Evolutionary conservation across 176 grass and related monocot genomes (phyloP), one percentile per base, ranked within the genome.

Genomic region (Pontederia crassipes): DNA sequence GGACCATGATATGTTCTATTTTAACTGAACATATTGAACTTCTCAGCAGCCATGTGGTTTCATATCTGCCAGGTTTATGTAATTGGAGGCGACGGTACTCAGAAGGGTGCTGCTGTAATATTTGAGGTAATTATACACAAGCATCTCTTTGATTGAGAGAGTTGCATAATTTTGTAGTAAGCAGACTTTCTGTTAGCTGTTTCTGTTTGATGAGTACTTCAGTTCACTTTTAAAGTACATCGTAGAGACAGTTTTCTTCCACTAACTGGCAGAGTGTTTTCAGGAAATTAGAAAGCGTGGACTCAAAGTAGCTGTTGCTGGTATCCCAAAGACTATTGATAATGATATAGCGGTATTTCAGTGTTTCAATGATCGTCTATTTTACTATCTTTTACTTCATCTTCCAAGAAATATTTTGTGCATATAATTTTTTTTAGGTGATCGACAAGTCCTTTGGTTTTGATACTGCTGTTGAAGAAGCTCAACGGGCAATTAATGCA

Each of bases 371-470:
- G 16, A 46, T 20, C 12, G 12, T 48, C 15, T 18, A 3, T 2
- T 48, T 11, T 47, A 52, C 4, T 1, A 1, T 11, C 18, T 9
- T 6, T 1, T 68, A 69, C 7, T 17, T 45, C 9, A 53, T 54
- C 8, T 3, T 24, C 20, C 20, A 24, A 24, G 20, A 24, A 24
- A 24, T 24, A 24, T 24, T 32, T 4, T 69, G 55, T 17, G 62
- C 55, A 18, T 35, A 67, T 15, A 70, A 72, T 74, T 66, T 57
- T 18, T 8, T 45, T 63, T 73, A 98, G 93, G 93, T 86, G 68
- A 98, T 98, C 29, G 93, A 98, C 76, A 98, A 98, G 56, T 98
- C 93, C 1, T 98, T 98, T 69, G 93, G 93, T 54, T 98, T 98
- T 74, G 93, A 98, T 70, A 86, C 84, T 62, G 93, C 87, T 12